Evolutionary conservation across 169 alveolate species (phyloP).

Genomic region (Cryptosporidium bovis): DNA sequence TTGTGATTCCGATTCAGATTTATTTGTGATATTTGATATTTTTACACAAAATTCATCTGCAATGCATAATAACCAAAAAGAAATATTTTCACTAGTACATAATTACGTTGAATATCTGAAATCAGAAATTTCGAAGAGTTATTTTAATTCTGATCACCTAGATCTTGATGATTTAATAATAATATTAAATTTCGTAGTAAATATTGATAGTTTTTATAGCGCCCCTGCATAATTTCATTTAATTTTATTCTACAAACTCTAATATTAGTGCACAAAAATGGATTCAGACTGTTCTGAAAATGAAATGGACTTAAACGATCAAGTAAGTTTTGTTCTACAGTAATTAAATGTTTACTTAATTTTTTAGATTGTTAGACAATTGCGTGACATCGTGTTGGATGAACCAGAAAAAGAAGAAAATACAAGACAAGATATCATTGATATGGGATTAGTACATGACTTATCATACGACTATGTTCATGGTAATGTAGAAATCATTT

Average conservation of each 20-base stretch:
- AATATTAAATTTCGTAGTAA: slow-evolving; percentile 5
- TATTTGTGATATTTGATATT: slow-evolving; percentile 23
- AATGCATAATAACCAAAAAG: slow-evolving; percentile 3
- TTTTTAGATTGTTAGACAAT: slow-evolving; percentile 47
- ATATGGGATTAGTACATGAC: slow-evolving; percentile 4
- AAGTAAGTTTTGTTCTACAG: slow-evolving; percentile 10
- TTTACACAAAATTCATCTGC: slow-evolving; percentile 13
- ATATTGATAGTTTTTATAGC: background rate
- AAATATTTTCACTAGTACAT: background rate
- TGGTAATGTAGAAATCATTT: slow-evolving; percentile 11
- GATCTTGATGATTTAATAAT: background rate
- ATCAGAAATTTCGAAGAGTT: background rate
- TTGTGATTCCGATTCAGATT: slow-evolving; percentile 56
- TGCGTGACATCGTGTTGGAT: slow-evolving; percentile 16
- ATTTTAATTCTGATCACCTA: background rate
- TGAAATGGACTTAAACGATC: slow-evolving; percentile 70
- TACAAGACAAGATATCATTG: background rate
- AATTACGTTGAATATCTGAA: slow-evolving; percentile 1
- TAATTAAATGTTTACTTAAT: background rate
- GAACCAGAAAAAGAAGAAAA: background rate
- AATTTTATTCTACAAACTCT: too few species aligned
- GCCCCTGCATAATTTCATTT: background rate
- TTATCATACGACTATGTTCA: slow-evolving; percentile 28
- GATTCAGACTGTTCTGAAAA: slow-evolving; percentile 27
- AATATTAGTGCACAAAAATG: slow-evolving; percentile 6